A percentile compares a stretch with the other conserved stretches of the same genome.
Conservation (phyloP, 768 basidiomycete species). For the Boletales sp. region DNA sequence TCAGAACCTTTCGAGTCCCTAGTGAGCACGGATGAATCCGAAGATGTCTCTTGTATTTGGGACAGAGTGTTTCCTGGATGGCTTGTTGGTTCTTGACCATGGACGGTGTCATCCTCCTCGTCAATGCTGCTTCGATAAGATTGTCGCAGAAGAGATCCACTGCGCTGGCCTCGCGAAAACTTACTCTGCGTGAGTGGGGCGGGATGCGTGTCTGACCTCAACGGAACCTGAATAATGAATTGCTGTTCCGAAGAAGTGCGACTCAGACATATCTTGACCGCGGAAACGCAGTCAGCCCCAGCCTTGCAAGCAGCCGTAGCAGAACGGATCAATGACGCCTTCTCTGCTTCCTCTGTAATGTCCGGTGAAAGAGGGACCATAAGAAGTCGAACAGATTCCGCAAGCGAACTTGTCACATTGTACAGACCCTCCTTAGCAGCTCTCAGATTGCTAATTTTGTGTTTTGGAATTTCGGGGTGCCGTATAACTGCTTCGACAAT, state of each 20-base stretch:
- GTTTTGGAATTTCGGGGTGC: conserved; percentile 64
- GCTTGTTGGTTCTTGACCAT: conserved; percentile 38
- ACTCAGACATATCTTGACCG: conserved; percentile 79
- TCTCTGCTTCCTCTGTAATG: conserved; percentile 79
- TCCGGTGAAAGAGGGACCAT: conserved; percentile 46
- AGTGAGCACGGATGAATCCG: conserved; percentile 45
- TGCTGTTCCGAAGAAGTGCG: conserved; percentile 58
- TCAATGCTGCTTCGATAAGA: conserved; percentile 39
- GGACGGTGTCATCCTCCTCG: conserved; percentile 62
- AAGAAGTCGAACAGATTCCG: conserved; percentile 80
- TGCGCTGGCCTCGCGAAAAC: conserved; percentile 40
- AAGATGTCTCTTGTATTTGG: conserved; percentile 40
- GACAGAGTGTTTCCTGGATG: conserved; percentile 12
- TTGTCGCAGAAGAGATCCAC: conserved; percentile 36
- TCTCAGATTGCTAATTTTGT: conserved; percentile 63
- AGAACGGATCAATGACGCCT: conserved; percentile 69
- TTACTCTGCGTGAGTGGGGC: conserved; percentile 46
- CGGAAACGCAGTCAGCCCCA: conserved; percentile 83
- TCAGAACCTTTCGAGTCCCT: conserved; percentile 43
- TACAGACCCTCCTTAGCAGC: conserved; percentile 79
- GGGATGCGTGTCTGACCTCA: conserved; percentile 41
- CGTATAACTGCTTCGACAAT: conserved; percentile 87
- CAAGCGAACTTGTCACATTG: conserved; percentile 78
- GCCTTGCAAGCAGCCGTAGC: conserved; percentile 86
- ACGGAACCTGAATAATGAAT: conserved; percentile 64